These are phyloP conservation scores for Termitomyces sp. DNA, from an alignment of 768 basidiomycete genomes.

Conservation along the genomic window DNA sequence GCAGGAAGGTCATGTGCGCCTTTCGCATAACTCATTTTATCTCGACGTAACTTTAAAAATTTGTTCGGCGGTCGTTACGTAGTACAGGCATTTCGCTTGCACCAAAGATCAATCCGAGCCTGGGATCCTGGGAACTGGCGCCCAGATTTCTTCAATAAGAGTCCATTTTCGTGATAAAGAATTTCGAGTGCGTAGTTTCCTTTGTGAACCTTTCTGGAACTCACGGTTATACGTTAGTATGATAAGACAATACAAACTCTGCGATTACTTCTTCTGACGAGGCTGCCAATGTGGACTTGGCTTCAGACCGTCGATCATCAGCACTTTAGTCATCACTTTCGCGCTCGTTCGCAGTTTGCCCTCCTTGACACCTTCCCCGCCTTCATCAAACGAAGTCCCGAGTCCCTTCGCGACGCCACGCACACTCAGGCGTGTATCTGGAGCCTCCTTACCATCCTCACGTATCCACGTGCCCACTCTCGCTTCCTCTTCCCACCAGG, in stretches of 20 bases:
- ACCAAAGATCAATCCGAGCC: constrained; percentile 27
- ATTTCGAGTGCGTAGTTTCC: not conserved
- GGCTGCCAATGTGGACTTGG: constrained; percentile 26
- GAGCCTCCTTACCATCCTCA: constrained; percentile 28
- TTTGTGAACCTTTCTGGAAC: not conserved
- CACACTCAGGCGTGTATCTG: constrained; percentile 22
- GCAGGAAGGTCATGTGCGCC: not conserved
- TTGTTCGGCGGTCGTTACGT: not conserved
- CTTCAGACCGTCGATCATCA: constrained; percentile 23
- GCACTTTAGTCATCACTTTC: constrained; percentile 22
- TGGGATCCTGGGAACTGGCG: constrained; percentile 86
- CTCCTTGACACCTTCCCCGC: constrained; percentile 16
- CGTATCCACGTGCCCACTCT: constrained; percentile 45
- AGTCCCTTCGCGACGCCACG: constrained; percentile 38
- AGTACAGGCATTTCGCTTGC: not conserved
- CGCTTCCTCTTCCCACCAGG: constrained; percentile 56
- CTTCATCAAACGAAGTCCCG: constrained; percentile 34
- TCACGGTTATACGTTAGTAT: not conserved
- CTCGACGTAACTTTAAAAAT: not conserved
- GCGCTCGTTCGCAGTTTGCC: constrained; percentile 28
- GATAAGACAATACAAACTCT: not conserved
- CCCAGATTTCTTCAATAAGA: constrained; percentile 91
- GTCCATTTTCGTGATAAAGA: too few relatives aligned
- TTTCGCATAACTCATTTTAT: not conserved
- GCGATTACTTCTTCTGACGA: not conserved